Conservation (phyloP, 1,284 basidiomycete genomes). For the Austropuccinia psidii region DNA sequence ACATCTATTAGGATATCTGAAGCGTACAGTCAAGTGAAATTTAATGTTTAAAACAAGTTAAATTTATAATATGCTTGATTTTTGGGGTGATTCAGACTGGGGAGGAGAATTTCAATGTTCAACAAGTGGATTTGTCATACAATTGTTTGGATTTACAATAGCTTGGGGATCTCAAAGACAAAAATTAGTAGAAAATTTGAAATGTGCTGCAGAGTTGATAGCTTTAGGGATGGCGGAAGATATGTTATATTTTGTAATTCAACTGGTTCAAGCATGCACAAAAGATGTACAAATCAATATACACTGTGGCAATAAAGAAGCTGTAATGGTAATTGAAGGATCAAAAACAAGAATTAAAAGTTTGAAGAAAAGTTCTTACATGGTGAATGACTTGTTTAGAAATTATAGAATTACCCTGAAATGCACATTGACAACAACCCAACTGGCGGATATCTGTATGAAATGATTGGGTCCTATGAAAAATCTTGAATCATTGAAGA, state of each 20-base stretch:
- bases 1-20: no score
- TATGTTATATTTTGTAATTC: background rate
- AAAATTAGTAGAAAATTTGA: background rate
- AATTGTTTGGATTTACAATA: background rate
- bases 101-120: no score
- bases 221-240: background rate
- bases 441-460: background rate
- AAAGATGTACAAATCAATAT: background rate
- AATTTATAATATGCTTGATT: no score
- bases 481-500: no score
- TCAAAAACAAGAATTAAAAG: no score
- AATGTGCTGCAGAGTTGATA: background rate
- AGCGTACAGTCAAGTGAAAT: no score
- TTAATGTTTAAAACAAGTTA: no score
- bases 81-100: no score
- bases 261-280: background rate
- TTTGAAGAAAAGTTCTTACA: no score
- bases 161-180: background rate
- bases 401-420: background rate
- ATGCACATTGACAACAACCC: background rate
- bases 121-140: background rate
- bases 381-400: background rate
- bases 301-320: background rate
- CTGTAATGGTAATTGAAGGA: background rate
- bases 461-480: background rate